phyloP scores from a whole-genome alignment of 345 rosid genomes.

The Eutrema japonicum region DNA sequence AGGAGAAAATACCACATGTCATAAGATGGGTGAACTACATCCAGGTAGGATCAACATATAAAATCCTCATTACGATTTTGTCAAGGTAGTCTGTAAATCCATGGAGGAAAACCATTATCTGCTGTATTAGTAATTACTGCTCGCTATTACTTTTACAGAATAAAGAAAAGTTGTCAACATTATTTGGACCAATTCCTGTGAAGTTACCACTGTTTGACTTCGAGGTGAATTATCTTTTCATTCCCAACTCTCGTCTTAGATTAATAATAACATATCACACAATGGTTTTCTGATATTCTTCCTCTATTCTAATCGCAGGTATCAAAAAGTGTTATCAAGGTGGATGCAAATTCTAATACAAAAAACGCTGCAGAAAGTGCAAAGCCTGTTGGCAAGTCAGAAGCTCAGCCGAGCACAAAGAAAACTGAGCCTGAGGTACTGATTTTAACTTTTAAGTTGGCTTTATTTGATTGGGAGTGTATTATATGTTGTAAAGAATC shows the following conservation, averaged over 20 bases:
- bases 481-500: conserved; percentile 1
- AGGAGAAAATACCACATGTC: conserved; percentile 64
- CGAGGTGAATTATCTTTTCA: conserved; percentile 49
- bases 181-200: conserved; percentile 55
- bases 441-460: conserved; percentile 2
- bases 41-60: conserved; percentile 56
- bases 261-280: background rate
- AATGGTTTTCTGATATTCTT: conserved; percentile 22
- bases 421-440: conserved; percentile 58
- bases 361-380: conserved; percentile 50
- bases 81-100: conserved; percentile 3
- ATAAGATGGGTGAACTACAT: conserved; percentile 88
- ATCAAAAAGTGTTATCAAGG: conserved; percentile 46
- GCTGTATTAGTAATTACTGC: conserved; percentile 1
- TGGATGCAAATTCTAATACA: conserved; percentile 53
- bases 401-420: conserved; percentile 46
- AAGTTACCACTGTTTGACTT: conserved; percentile 66
- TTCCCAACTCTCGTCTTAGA: conserved; percentile 4
- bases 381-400: conserved; percentile 54
- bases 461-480: conserved; percentile 12
- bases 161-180: conserved; percentile 53
- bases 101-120: background rate
- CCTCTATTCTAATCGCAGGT: conserved; percentile 44
- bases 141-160: conserved; percentile 49
- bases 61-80: conserved; percentile 14